Evolutionary conservation across 306 rosid genomes (phyloP).

Genomic region (Mimosa pudica): DNA sequence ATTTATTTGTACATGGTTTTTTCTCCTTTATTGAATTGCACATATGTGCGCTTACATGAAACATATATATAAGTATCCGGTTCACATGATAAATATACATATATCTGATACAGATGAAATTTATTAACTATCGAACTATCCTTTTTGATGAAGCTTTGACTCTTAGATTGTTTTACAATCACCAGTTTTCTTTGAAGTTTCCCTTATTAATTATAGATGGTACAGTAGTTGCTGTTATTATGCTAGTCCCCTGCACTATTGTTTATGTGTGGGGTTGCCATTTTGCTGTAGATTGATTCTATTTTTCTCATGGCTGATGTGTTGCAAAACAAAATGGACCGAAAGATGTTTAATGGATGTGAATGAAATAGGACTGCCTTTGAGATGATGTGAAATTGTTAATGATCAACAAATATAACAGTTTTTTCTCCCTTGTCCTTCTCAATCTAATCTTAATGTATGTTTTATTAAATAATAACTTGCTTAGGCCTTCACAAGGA

Average conservation of each 20-base stretch:
- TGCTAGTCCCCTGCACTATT: background rate
- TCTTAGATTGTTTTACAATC: background rate
- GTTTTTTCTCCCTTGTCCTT: background rate
- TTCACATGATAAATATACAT: background rate
- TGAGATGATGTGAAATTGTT: background rate
- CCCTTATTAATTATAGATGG: background rate
- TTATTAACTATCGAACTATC: background rate
- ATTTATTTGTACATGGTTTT: background rate
- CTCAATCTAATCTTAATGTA: background rate
- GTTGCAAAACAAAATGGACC: background rate
- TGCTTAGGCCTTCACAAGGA: background rate
- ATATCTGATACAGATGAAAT: background rate
- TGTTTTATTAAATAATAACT: background rate
- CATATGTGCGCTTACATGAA: background rate
- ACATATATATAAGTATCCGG: background rate
- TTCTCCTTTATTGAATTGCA: background rate
- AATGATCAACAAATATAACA: background rate
- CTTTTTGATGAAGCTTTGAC: background rate
- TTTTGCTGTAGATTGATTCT: too few relatives aligned
- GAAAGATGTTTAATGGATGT: background rate
- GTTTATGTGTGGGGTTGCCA: too few relatives aligned
- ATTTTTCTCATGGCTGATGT: background rate
- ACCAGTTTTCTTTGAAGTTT: background rate
- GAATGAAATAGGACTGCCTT: background rate
- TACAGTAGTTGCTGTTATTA: background rate